Evolutionary conservation across 208 protist genomes (phyloP), one percentile per base, ranked within the genome.

Genomic region (Trypanosoma brucei): DNA sequence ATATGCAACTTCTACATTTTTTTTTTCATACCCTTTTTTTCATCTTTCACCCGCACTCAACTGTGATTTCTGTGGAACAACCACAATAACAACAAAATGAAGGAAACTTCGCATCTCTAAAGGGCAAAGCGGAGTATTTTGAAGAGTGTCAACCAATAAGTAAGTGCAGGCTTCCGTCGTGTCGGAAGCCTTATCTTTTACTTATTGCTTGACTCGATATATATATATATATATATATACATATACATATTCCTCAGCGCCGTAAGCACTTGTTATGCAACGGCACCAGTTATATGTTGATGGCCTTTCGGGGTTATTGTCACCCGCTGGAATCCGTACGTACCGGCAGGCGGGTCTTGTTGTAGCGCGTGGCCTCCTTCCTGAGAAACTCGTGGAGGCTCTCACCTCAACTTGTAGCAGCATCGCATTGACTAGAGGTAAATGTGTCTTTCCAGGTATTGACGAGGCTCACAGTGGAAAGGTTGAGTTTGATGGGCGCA

Each of bases 341-440:
- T 92, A 86, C 60, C 77, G 86, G 31, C 78, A 88, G 46, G 61
- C 80, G 52, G 86, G 86, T 38, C 44, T 83, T 37, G 51, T 92
- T 37, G 42, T 90, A 7, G 79, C 79, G 8, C 59, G 83, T 13
- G 35, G 61, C 13, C 83, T 88, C 50, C 39, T 92, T 2, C n/a
- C 49, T 9, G 42, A 49, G 1, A 6, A 9, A 13, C 30, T 69
- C 38, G 35, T 70, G 11, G 49, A 39, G 2, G 37, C 36, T 36
- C 79, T 92, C 34, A 66, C 81, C 6, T 2, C 52, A 14, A 72
- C 72, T 2, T 81, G 75, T 53, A 70, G 68, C 42, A 51, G 52
- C 0, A 69, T 72, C 11, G 83, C 63, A 3, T 40, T 56, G 13
- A 31, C 55, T 3, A 69, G 86, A 14, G 86, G 86, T 38, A 38